phyloP scores from a whole-genome alignment of 805 yeast species.

The Teunomyces barrocoloradensis region DNA sequence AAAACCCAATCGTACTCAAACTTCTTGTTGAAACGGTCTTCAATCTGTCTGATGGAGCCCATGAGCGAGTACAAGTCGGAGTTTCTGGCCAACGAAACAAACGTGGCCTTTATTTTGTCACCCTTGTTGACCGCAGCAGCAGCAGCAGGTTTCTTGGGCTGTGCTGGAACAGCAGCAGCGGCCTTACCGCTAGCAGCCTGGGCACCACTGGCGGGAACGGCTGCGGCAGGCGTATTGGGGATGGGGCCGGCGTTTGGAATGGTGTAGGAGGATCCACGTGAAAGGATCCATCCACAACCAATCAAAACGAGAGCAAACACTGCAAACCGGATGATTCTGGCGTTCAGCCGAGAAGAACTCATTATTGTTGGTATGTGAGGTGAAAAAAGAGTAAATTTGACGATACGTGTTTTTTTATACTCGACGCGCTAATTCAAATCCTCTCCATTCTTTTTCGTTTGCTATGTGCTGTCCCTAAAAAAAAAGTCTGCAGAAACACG shows the following conservation, averaged over 20 bases:
- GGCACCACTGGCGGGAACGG: slow-evolving; percentile 5
- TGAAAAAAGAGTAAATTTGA: neutral
- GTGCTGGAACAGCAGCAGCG: slow-evolving; percentile 10
- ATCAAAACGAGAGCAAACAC: slow-evolving; percentile 46
- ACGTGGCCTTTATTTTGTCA: slow-evolving; percentile 65
- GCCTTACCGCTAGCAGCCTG: slow-evolving; percentile 5
- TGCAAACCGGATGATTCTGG: slow-evolving; percentile 47
- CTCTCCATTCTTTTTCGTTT: neutral
- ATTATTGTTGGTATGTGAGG: slow-evolving; percentile 19
- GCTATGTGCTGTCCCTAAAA: neutral
- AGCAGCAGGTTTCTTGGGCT: slow-evolving; percentile 8
- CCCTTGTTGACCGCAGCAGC: slow-evolving; percentile 6
- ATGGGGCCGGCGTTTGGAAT: neutral
- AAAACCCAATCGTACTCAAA: slow-evolving; percentile 94
- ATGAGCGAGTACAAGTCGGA: slow-evolving; percentile 61
- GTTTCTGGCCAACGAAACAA: slow-evolving; percentile 78
- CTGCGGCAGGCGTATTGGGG: neutral
- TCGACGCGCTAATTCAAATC: neutral
- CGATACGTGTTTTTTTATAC: neutral
- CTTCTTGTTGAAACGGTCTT: slow-evolving; percentile 82
- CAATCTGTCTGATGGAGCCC: slow-evolving; percentile 70
- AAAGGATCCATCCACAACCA: slow-evolving; percentile 46
- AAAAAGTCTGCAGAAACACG: neutral
- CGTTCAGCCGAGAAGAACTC: slow-evolving; percentile 43
- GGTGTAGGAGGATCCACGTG: slow-evolving; percentile 49